Evolutionary conservation across 2,329 filamentous ascomycete genomes (phyloP).

Genomic region (Penicillium sp.): DNA sequence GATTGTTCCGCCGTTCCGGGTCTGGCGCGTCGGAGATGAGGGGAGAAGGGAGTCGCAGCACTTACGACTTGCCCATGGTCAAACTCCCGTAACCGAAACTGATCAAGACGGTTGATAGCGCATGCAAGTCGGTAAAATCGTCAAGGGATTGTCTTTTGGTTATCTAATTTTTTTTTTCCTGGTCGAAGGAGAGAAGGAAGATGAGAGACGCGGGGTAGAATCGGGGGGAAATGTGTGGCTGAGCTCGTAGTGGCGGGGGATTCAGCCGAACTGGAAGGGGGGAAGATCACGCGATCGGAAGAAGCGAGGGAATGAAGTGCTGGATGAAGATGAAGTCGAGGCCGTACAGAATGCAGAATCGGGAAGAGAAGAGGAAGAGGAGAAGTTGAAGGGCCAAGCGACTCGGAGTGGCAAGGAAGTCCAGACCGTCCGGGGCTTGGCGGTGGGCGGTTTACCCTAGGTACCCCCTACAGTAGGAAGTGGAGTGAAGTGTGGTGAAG

Average conservation of each 20-base stretch:
- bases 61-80: slow-evolving; percentile 46
- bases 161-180: background rate
- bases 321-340: no score
- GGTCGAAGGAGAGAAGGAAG: slow-evolving; percentile 7
- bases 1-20: slow-evolving; percentile 3
- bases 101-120: slow-evolving; percentile 1
- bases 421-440: slow-evolving; percentile 30
- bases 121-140: slow-evolving; percentile 13
- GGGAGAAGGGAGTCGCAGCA: slow-evolving; percentile 20
- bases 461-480: no score
- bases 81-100: slow-evolving; percentile 16
- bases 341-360: no score
- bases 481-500: no score
- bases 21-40: slow-evolving; percentile 4
- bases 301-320: background rate
- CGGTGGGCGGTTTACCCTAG: background rate
- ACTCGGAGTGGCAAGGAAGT: slow-evolving; percentile 21
- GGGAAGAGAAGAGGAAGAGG: background rate
- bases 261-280: slow-evolving; percentile 6
- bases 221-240: slow-evolving; percentile 26
- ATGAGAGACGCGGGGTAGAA: slow-evolving; percentile 28
- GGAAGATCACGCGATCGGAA: background rate
- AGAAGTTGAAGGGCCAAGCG: slow-evolving; percentile 4
- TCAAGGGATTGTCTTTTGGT: no score
- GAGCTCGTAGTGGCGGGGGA: slow-evolving; percentile 12